phyloP scores from a whole-genome alignment of 129 eudicot genomes.

The Artemisia annua region DNA sequence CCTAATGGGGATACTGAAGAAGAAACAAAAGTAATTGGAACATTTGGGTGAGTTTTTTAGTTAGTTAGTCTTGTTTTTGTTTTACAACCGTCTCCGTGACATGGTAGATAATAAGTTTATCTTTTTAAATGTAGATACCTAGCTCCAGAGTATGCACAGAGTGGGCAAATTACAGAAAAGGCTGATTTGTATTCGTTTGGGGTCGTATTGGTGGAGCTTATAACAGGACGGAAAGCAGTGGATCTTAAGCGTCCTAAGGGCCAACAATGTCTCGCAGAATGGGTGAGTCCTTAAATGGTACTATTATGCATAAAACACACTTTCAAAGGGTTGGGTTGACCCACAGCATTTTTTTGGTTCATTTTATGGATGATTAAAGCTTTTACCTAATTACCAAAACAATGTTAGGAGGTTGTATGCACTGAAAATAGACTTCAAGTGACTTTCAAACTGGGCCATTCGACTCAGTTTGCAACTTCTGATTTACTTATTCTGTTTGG shows the following conservation, averaged over 20 bases:
- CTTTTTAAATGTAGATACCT: conserved; percentile 49
- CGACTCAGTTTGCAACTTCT: too few relatives aligned
- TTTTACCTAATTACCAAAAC: too few relatives aligned
- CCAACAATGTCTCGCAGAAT: conserved; percentile 88
- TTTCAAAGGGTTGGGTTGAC: neutral
- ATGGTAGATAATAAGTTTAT: neutral
- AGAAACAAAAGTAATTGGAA: conserved; percentile 89
- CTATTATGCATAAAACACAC: neutral
- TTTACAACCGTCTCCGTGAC: neutral
- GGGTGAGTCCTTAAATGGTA: conserved; percentile 48
- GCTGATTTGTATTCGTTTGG: conserved; percentile 96
- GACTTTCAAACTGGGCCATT: too few relatives aligned
- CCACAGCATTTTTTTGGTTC: neutral
- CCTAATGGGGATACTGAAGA: conserved; percentile 89
- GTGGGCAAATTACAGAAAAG: conserved; percentile 92
- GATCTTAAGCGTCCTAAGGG: conserved; percentile 90
- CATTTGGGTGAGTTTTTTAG: conserved; percentile 62
- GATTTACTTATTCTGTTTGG: too few relatives aligned
- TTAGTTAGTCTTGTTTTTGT: neutral
- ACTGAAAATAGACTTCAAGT: too few relatives aligned
- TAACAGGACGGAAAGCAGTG: conserved; percentile 87
- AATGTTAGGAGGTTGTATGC: too few relatives aligned
- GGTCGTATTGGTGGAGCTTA: conserved; percentile 81
- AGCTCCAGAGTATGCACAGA: conserved; percentile 94
- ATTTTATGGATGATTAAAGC: too few relatives aligned